Evolutionary conservation across 2,329 filamentous ascomycete species (phyloP).

Genomic region (Monosporascus sp.): DNA sequence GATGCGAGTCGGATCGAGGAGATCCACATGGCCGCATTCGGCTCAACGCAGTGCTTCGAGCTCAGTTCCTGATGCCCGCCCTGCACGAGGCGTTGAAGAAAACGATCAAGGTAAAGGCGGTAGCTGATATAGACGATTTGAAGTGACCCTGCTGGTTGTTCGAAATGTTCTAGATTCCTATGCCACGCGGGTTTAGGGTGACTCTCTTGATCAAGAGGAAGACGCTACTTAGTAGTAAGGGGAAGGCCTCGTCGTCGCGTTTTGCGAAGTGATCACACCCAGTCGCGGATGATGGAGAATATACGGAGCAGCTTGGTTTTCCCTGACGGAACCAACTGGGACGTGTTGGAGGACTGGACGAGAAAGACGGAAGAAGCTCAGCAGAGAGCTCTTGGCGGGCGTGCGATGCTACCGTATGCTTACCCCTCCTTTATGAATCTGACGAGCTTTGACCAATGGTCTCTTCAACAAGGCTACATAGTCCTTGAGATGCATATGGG

Average conservation of each 20-base stretch:
- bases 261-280: conserved; percentile 23
- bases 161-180: not conserved
- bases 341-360: conserved; percentile 11
- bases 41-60: conserved; percentile 19
- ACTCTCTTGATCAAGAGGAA: not conserved
- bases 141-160: conserved; percentile 17
- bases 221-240: not conserved
- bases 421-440: not conserved
- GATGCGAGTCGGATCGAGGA: conserved; percentile 22
- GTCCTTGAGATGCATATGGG: too few relatives aligned
- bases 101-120: conserved; percentile 12
- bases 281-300: conserved; percentile 5
- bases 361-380: conserved; percentile 10
- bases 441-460: too few relatives aligned
- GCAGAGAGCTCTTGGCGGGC: conserved; percentile 6
- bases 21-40: conserved; percentile 21
- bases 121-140: conserved; percentile 17
- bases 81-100: conserved; percentile 9
- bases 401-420: conserved; percentile 18
- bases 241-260: conserved; percentile 9
- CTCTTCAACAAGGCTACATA: too few relatives aligned
- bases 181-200: not conserved
- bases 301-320: conserved; percentile 16
- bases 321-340: conserved; percentile 16
- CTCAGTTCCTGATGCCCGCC: conserved; percentile 15